A percentile compares a stretch with the other conserved stretches of the same genome.
Conservation (phyloP, 2,329 filamentous ascomycete genomes). For the Phyllachora maydis region DNA sequence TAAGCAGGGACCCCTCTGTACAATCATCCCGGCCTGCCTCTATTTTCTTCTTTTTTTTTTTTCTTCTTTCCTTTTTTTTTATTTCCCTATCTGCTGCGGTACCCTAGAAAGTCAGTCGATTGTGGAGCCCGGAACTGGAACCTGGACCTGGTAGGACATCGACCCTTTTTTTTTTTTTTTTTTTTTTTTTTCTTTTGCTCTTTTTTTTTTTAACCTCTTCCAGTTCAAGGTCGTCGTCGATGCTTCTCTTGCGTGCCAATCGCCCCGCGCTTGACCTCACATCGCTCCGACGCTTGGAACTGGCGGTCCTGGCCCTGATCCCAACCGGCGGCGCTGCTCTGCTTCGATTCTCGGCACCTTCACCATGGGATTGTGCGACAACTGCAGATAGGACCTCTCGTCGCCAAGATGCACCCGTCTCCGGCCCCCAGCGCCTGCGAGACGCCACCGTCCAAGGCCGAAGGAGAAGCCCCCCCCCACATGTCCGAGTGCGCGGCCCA, state of each 20-base stretch:
- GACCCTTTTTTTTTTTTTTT: not conserved
- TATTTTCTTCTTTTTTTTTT: not conserved
- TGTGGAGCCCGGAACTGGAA: not conserved
- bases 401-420: no score
- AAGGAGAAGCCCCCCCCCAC: no score
- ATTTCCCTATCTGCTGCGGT: not conserved
- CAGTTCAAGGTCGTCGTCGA: no score
- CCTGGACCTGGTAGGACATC: not conserved
- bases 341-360: not conserved
- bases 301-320: not conserved
- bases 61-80: not conserved
- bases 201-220: not conserved
- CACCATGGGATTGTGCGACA: slow-evolving; percentile 7
- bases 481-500: no score
- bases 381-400: no score
- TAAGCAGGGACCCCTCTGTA: no score
- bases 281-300: no score
- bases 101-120: not conserved
- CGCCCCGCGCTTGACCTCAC: not conserved
- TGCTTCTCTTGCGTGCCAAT: not conserved
- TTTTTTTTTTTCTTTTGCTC: not conserved
- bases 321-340: not conserved
- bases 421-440: no score
- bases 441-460: slow-evolving; percentile 9
- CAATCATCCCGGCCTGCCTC: no score